A percentile compares a stretch with the other conserved stretches of the same genome.
Conservation (phyloP, 345 rosid genomes). For the Iberis pinnata region DNA sequence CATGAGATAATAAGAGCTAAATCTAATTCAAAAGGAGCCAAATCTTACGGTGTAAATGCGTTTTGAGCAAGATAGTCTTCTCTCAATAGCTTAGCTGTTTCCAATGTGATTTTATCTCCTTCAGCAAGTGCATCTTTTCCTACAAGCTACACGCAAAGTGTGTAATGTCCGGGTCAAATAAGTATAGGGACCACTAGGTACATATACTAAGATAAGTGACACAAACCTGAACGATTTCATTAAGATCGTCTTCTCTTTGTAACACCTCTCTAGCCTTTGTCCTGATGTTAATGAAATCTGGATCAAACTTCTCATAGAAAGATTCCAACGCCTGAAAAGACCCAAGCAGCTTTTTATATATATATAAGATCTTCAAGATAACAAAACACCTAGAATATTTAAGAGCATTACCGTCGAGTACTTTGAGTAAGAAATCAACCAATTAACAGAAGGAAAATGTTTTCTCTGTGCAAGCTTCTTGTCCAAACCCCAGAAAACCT, state of each 20-base stretch:
- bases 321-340: slow-evolving; percentile 82
- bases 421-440: slow-evolving; percentile 99
- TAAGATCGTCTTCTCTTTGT: slow-evolving; percentile 98
- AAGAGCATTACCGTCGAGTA: slow-evolving; percentile 74
- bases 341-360: slow-evolving; percentile 2
- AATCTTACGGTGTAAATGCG: slow-evolving; percentile 91
- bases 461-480: slow-evolving; percentile 99
- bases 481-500: slow-evolving; percentile 99
- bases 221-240: slow-evolving; percentile 94
- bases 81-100: slow-evolving; percentile 96
- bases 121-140: slow-evolving; percentile 99
- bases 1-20: neutral
- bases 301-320: slow-evolving; percentile 94
- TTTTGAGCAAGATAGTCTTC: slow-evolving; percentile 99
- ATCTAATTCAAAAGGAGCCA: slow-evolving; percentile 6
- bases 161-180: slow-evolving; percentile 1
- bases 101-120: slow-evolving; percentile 87
- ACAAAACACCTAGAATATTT: slow-evolving; percentile 6
- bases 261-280: slow-evolving; percentile 99
- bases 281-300: slow-evolving; percentile 96
- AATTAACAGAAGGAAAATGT: slow-evolving; percentile 98
- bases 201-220: neutral
- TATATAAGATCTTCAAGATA: neutral
- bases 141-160: slow-evolving; percentile 62
- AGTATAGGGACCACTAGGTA: neutral